These are phyloP conservation scores for Henckelia pumila DNA, from an alignment of 257 asterid genomes.

Conservation along the genomic window DNA sequence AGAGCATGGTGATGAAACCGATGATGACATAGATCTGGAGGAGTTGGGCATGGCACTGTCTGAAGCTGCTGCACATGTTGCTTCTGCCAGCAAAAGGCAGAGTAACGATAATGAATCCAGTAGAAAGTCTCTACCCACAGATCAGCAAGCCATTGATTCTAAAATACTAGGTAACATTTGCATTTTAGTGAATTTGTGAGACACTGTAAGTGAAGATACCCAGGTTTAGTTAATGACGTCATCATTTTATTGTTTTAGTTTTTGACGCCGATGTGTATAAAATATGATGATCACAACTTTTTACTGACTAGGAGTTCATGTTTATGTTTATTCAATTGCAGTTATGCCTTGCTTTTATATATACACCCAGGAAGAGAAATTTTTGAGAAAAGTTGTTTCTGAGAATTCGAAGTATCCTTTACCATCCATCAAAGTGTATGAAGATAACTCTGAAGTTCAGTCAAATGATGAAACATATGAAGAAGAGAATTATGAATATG, in stretches of 20 bases:
- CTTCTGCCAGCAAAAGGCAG: conserved; percentile 41
- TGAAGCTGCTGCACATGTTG: conserved; percentile 55
- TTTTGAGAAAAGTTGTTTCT: conserved; percentile 32
- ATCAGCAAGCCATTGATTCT: conserved; percentile 41
- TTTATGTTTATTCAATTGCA: conserved; percentile 34
- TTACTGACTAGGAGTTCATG: neutral
- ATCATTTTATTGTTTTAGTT: neutral
- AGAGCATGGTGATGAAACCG: conserved; percentile 40
- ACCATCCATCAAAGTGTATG: conserved; percentile 35
- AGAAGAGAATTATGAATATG: conserved; percentile 83
- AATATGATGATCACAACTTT: neutral
- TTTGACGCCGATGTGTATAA: neutral
- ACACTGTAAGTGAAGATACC: neutral
- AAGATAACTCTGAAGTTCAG: conserved; percentile 39
- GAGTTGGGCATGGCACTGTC: conserved; percentile 74
- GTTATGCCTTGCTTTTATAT: conserved; percentile 87
- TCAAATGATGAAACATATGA: conserved; percentile 57
- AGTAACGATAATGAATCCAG: conserved; percentile 31
- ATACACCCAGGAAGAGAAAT: conserved; percentile 60
- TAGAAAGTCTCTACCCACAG: conserved; percentile 29
- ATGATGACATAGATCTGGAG: conserved; percentile 61
- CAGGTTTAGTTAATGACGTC: neutral
- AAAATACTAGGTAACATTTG: conserved; percentile 50
- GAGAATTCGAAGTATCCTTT: conserved; percentile 31
- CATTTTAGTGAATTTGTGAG: neutral